Evolutionary conservation across 495 filamentous ascomycete genomes (phyloP), one percentile per base, ranked within the genome.

Genomic region (Aspergillus olivimuriae): DNA sequence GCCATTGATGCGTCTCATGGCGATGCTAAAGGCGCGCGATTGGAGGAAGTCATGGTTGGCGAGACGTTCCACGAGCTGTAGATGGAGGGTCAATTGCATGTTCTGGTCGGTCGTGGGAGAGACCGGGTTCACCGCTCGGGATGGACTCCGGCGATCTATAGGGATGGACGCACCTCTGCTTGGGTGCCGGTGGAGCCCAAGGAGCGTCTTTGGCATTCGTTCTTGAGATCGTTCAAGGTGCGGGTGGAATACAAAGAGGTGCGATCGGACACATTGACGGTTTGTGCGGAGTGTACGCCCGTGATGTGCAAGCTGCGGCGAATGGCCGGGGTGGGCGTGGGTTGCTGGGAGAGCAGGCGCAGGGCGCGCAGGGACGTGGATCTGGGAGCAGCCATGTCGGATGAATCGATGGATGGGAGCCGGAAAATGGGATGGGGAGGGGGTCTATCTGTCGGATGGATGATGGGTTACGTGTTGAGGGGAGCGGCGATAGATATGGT

Each of bases 271-370:
- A 59, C 52, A 41, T 63, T 61, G 53, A 58, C 56, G 20, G 60
- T 57, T 42, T 67, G 65, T 47, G 61, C 74, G 31, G 70, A 70
- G 47, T 73, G 64, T n/a, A 64, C 66, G 41, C 75, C 75, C 24
- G 72, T 69, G 50, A 81, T 80, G 63, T 75, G 72, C 32, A 81
- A 65, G 39, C 57, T 39, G 32, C 77, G 77, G 42, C 68, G 69
- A 47, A 59, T 41, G 51, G 58, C 48, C 28, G 62, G 61, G 31
- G 58, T 48, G 44, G 65, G 54, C 39, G 50, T 55, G 28, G 50
- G 59, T 46, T 67, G 73, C 57, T 69, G 65, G 11, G 68, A 61
- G 31, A 78, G 58, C 43, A 62, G 53, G 48, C 63, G 70, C 32
- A 78, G 62, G 45, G 66, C 70, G 42, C 73, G 73, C 18, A 76